Evolutionary conservation across 108 stramenopile genomes (phyloP).

Genomic region (Cyclotella choctawhatcheeana): DNA sequence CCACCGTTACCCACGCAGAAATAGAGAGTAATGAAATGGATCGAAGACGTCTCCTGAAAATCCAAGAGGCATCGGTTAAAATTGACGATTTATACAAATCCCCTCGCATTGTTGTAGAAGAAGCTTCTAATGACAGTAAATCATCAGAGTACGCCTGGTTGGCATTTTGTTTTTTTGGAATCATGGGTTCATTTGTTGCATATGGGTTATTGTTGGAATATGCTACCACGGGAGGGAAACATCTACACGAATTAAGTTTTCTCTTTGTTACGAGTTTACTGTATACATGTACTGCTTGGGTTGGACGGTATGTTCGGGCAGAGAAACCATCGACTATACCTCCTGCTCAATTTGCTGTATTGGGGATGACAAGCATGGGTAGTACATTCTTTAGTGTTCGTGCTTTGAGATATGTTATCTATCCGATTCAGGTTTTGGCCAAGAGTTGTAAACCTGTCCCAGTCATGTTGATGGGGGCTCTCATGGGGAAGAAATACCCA

Average conservation of each 20-base stretch:
- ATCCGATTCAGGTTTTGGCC: conserved; percentile 97
- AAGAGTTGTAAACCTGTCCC: conserved; percentile 99
- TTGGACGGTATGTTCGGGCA: conserved; percentile 84
- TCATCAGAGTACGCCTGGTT: conserved; percentile 75
- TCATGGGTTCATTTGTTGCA: conserved; percentile 88
- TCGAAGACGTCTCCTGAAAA: conserved; percentile 22
- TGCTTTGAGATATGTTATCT: conserved; percentile 92
- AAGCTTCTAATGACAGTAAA: conserved; percentile 19
- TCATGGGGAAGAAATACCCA: conserved; percentile 96
- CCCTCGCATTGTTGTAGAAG: conserved; percentile 38
- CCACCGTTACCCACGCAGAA: not conserved
- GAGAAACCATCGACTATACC: conserved; percentile 95
- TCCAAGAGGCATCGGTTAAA: conserved; percentile 38
- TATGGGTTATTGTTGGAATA: conserved; percentile 96
- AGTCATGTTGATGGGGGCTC: conserved; percentile 97
- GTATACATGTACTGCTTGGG: conserved; percentile 89
- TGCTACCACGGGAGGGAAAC: conserved; percentile 90
- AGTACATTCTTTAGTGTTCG: conserved; percentile 96
- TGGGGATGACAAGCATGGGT: conserved; percentile 96
- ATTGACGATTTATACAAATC: conserved; percentile 48
- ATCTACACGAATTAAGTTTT: conserved; percentile 94
- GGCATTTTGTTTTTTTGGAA: conserved; percentile 88
- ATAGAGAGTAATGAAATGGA: conserved; percentile 27
- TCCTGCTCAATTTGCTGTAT: conserved; percentile 87
- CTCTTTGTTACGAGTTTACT: conserved; percentile 94